phyloP scores from a whole-genome alignment of 345 rosid genomes.

The Gossypium turneri region DNA sequence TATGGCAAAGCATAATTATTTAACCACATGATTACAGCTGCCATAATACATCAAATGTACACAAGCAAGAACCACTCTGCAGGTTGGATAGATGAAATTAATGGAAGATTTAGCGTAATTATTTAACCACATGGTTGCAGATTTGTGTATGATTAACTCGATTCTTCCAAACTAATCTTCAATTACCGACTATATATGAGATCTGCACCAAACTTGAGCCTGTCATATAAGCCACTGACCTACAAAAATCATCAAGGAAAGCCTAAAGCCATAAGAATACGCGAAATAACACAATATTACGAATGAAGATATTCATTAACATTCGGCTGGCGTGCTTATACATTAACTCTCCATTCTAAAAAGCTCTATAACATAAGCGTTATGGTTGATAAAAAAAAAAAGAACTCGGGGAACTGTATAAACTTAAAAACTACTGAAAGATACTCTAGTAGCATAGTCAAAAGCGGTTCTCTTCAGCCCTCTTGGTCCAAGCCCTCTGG shows the following conservation, averaged over 20 bases:
- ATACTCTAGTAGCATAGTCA: background rate
- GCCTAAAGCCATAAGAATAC: background rate
- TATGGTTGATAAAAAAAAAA: background rate
- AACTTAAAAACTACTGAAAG: background rate
- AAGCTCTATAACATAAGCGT: background rate
- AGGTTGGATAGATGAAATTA: conserved; percentile 11
- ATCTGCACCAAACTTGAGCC: background rate
- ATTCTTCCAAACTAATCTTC: background rate
- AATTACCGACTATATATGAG: background rate
- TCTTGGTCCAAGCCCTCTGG: conserved; percentile 18
- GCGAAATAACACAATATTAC: background rate
- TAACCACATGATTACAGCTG: background rate
- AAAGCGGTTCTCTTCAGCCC: background rate
- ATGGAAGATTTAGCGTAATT: conserved; percentile 7
- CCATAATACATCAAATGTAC: conserved; percentile 23
- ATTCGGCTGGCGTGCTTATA: background rate
- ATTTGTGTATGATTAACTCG: background rate
- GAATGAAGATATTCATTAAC: background rate
- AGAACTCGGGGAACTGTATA: background rate
- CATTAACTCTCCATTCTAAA: background rate
- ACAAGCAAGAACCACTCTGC: conserved; percentile 21
- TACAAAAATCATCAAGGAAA: background rate
- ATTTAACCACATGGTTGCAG: background rate
- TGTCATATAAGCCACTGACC: background rate
- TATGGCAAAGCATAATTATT: conserved; percentile 30